Percentiles rank a stretch among this genome's conserved stretches.
Evolutionary conservation across 2,329 filamentous ascomycete species (phyloP).

Genomic region (Phaeophleospora eucalypticola): DNA sequence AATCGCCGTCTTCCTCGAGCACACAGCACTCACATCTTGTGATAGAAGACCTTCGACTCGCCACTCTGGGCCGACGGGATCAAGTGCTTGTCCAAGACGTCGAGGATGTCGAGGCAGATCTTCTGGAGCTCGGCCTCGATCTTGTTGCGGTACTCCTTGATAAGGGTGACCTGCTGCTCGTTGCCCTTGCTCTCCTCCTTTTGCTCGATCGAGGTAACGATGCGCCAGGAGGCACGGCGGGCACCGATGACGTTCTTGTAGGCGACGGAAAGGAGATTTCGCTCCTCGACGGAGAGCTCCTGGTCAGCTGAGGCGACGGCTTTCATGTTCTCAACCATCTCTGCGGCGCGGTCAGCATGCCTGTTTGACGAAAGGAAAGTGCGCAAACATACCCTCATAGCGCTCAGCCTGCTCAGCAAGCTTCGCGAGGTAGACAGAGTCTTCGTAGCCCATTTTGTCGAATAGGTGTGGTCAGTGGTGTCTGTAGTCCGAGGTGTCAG

Average conservation of each 20-base stretch:
- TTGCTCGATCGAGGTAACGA: slow-evolving; percentile 97
- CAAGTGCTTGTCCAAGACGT: slow-evolving; percentile 88
- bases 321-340: slow-evolving; percentile 99
- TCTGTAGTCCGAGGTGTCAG: slow-evolving; percentile 4
- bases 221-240: slow-evolving; percentile 95
- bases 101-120: slow-evolving; percentile 96
- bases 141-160: slow-evolving; percentile 98
- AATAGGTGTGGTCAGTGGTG: slow-evolving; percentile 7
- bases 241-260: slow-evolving; percentile 99
- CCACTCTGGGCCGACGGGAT: slow-evolving; percentile 91
- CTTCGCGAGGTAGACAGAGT: slow-evolving; percentile 99
- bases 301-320: slow-evolving; percentile 78
- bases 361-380: slow-evolving; percentile 2
- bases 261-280: slow-evolving; percentile 93
- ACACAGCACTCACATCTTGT: slow-evolving; percentile 77
- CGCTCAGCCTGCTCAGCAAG: slow-evolving; percentile 99
- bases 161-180: slow-evolving; percentile 79
- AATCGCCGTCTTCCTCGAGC: slow-evolving; percentile 9
- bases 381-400: slow-evolving; percentile 74
- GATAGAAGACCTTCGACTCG: slow-evolving; percentile 99
- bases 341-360: slow-evolving; percentile 52
- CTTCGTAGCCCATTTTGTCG: slow-evolving; percentile 87
- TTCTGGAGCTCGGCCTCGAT: slow-evolving; percentile 95
- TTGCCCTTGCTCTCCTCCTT: slow-evolving; percentile 99
- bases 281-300: slow-evolving; percentile 76